Evolutionary conservation across 345 rosid genomes (phyloP).

Genomic region (Lumnitzera littorea): DNA sequence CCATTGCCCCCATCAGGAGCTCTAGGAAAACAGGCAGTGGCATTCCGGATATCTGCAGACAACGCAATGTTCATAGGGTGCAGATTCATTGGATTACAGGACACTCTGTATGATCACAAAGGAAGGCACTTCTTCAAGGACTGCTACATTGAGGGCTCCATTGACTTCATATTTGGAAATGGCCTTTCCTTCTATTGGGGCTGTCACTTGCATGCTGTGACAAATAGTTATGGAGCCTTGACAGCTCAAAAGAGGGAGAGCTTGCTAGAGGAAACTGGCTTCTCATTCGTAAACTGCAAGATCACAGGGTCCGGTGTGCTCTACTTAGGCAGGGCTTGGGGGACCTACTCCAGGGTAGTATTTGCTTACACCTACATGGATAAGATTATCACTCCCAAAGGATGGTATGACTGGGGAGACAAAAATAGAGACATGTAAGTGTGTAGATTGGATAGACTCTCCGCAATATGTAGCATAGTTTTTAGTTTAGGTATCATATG

Average conservation of each 20-base stretch:
- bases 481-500: too few species aligned
- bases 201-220: conserved; percentile 38
- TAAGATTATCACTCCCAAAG: conserved; percentile 22
- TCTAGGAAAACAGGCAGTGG: conserved; percentile 37
- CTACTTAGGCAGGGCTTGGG: conserved; percentile 43
- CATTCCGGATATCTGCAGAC: conserved; percentile 36
- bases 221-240: conserved; percentile 21
- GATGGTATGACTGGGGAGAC: conserved; percentile 43
- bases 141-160: conserved; percentile 40
- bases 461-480: too few species aligned
- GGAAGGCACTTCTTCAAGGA: conserved; percentile 36
- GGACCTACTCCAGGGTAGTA: conserved; percentile 32
- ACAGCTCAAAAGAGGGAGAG: conserved; percentile 33
- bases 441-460: too few species aligned
- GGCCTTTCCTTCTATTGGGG: conserved; percentile 29
- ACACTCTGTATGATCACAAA: conserved; percentile 35
- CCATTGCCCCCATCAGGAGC: conserved; percentile 35
- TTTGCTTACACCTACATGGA: conserved; percentile 35
- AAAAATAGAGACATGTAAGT: conserved; percentile 26
- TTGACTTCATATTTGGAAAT: conserved; percentile 39
- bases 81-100: conserved; percentile 34
- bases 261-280: conserved; percentile 30
- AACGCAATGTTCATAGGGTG: conserved; percentile 30
- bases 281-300: conserved; percentile 33
- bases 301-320: conserved; percentile 33